Conservation (phyloP, 352 stramenopile genomes). For the Phytophthora brassicae region DNA sequence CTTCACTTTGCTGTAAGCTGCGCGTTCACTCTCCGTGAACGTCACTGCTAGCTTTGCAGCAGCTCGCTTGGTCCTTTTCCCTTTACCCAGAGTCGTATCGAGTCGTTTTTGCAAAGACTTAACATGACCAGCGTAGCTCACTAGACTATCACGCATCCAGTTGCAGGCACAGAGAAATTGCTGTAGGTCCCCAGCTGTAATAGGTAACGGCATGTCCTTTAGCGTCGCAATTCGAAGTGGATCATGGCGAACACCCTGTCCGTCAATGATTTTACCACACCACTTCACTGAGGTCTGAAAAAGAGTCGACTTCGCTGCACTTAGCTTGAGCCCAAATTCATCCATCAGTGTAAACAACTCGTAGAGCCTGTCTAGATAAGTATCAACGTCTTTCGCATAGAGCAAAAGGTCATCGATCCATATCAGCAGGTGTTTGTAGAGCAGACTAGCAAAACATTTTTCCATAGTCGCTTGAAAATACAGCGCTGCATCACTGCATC, state of each 20-base stretch:
- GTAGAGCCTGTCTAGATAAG: conserved; percentile 22
- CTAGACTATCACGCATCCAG: conserved; percentile 6
- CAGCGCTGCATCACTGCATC: neutral
- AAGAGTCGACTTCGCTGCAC: conserved; percentile 18
- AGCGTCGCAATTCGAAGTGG: neutral
- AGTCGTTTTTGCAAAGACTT: neutral
- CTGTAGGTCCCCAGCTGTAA: conserved; percentile 1
- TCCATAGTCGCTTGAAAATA: conserved; percentile 1
- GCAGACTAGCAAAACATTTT: neutral
- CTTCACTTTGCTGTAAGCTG: neutral
- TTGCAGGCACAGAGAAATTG: conserved; percentile 13
- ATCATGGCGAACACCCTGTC: conserved; percentile 3
- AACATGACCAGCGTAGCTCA: conserved; percentile 1
- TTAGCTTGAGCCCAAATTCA: conserved; percentile 26
- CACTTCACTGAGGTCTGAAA: conserved; percentile 24
- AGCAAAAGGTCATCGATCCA: conserved; percentile 2
- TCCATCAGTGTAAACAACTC: conserved; percentile 15
- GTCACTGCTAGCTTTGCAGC: neutral
- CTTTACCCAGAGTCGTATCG: neutral
- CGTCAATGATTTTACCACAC: conserved; percentile 22
- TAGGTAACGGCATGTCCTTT: neutral
- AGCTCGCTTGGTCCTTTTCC: conserved; percentile 2
- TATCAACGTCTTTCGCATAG: conserved; percentile 9
- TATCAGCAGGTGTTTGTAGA: conserved; percentile 1
- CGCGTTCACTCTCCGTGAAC: too few species aligned